Conservation (phyloP, 2,329 filamentous ascomycete species). For the Scortechinia acanthostroma region DNA sequence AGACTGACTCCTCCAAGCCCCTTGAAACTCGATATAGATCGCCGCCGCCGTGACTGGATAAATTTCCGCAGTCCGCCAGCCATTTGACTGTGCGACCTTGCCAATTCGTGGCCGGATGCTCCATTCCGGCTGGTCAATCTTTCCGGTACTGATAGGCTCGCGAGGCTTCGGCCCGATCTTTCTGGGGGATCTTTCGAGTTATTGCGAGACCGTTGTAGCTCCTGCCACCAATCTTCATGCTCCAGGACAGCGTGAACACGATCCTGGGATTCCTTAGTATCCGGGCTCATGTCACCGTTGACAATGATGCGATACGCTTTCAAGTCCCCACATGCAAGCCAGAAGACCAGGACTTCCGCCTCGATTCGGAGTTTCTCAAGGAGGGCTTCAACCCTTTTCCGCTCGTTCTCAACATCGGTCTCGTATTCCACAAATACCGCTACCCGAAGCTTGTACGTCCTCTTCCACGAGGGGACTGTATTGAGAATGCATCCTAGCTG, state of each 20-base stretch:
- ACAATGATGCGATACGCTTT: conserved; percentile 72
- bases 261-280: conserved; percentile 28
- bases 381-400: conserved; percentile 62
- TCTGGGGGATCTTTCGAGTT: conserved; percentile 19
- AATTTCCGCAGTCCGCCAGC: conserved; percentile 49
- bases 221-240: conserved; percentile 77
- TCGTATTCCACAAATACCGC: conserved; percentile 87
- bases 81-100: conserved; percentile 18
- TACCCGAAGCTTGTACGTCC: conserved; percentile 65
- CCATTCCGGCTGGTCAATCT: conserved; percentile 8
- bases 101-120: conserved; percentile 8
- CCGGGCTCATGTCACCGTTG: conserved; percentile 57
- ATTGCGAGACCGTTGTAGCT: conserved; percentile 51
- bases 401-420: conserved; percentile 73
- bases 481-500: conserved; percentile 79
- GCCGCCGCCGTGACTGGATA: conserved; percentile 50
- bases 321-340: conserved; percentile 68
- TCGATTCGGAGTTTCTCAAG: conserved; percentile 77
- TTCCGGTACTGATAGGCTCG: too few relatives aligned
- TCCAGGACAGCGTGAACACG: conserved; percentile 60
- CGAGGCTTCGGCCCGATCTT: conserved; percentile 31
- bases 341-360: conserved; percentile 73
- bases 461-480: conserved; percentile 76
- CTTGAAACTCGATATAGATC: conserved; percentile 34
- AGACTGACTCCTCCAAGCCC: conserved; percentile 45